Evolutionary conservation across 768 basidiomycete genomes (phyloP), one percentile per base, ranked within the genome.

Genomic region (Boletus tylopilopsis): DNA sequence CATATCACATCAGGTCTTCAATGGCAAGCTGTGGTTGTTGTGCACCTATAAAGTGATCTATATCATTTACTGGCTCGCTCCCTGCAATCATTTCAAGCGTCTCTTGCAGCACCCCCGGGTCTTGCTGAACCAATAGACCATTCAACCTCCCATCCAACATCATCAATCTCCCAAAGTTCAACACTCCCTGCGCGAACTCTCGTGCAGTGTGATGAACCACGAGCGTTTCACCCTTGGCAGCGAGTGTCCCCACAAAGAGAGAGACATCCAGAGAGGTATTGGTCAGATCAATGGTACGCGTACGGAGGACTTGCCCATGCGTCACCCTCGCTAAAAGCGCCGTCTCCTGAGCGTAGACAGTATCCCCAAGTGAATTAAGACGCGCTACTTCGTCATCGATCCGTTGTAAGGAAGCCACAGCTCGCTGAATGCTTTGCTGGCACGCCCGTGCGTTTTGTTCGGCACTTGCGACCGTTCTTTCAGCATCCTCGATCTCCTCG

Each of bases 181-280:
- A 23, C 12, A 57, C 34, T 4, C 49, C 40, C 15, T 27, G 45
- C 11, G 55, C 55, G 10, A 57, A 52, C 16, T 45, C 49, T 15
- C 45, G 55, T 4, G 55, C 56, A 4, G 54, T 49, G 12, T 47
- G 34, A 16, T 60, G 49, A 12, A 45, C 12, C 3, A 38, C 42
- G 6, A 58, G 27, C 16, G 52, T 54, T 23, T 58, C 51, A 38
- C 57, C 58, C 48, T 12, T 50, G 21, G 56, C 51, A 8, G 56
- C 48, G 25, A 58, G 56, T 6, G 13, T 21, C 24, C 57, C 49
- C 7, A 50, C 51, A 23, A 54, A 50, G 19, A 58, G 56, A 6
- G 57, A 38, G 22, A 54, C 57, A 21, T 58, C 48, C 33, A 58
- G 24, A 12, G 53, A 59, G 5, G 48, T 41, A 19, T 55, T 59